These are phyloP conservation scores for Claviceps arundinis DNA, from an alignment of 2,329 filamentous ascomycete genomes.

Conservation along the genomic window DNA sequence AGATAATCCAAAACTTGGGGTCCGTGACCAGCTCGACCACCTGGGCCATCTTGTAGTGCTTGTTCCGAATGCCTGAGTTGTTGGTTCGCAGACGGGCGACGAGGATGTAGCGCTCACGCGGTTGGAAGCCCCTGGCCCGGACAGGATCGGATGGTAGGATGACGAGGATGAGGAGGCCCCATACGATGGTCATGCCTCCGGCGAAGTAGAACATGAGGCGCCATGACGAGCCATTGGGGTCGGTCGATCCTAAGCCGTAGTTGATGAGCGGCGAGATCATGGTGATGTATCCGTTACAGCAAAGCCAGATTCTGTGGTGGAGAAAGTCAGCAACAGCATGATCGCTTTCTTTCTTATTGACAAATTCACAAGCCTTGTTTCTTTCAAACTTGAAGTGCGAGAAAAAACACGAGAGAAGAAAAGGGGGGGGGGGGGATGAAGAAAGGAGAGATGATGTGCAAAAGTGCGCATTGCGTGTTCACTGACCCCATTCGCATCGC, in stretches of 20 bases:
- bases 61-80: slow-evolving; percentile 17
- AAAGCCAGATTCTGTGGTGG: slow-evolving; percentile 14
- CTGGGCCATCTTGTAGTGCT: slow-evolving; percentile 28
- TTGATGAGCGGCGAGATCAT: slow-evolving; percentile 47
- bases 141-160: slow-evolving; percentile 48
- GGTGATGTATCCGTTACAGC: slow-evolving; percentile 41
- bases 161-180: slow-evolving; percentile 40
- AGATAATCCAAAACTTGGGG: slow-evolving; percentile 41
- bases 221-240: slow-evolving; percentile 30
- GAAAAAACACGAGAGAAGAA: background rate
- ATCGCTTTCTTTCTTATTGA: background rate
- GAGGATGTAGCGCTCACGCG: slow-evolving; percentile 25
- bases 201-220: slow-evolving; percentile 50
- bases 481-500: slow-evolving; percentile 22
- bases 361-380: background rate
- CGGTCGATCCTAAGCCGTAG: slow-evolving; percentile 47
- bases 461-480: background rate
- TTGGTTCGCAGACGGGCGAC: slow-evolving; percentile 18
- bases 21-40: slow-evolving; percentile 21
- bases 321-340: background rate
- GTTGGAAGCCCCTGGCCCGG: slow-evolving; percentile 46
- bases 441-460: background rate
- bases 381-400: background rate
- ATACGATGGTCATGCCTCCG: slow-evolving; percentile 37
- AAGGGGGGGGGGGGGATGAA: background rate